Evolutionary conservation across 129 eudicot species (phyloP), one percentile per base, ranked within the genome.

Genomic region (Artemisia annua): DNA sequence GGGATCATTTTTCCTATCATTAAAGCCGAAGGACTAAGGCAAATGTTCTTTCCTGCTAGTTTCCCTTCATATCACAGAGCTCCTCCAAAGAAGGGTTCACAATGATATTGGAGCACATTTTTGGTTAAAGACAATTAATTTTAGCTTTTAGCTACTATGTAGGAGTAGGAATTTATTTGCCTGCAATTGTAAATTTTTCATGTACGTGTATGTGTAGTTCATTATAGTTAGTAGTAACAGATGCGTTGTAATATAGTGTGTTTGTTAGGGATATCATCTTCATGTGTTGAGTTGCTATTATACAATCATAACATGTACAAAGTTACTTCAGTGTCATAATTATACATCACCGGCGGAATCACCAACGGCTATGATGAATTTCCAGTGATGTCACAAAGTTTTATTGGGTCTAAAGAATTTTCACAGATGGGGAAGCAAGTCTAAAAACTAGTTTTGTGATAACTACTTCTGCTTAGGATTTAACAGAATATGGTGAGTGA

Each of bases 1-100:
- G 90, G 86, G 19, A 88, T 88, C 52, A 85, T 88, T 2, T 80
- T 84, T 68, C 92, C 92, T 12, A 87, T 87, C 11, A 84, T 84
- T 26, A 81, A 82, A 69, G 92, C 85, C 1, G 90, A 88, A 83
- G 95, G 95, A 69, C 80, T 80, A n/a, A 80, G 95, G 84, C 88
- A 88, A 78, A 83, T 84, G 88, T 88, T 88, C 68, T 85, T 88
- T 63, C 95, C 90, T 20, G 89, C 89, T 62, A 85, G 81, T 56
- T 22, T 82, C 51, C 89, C 84, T 32, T 86, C 89, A 20, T 85
- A 82, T 72, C 80, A 85, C 28, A 78, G 83, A 54, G 76, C 79
- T 69, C 82, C 81, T 67, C 78, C 67, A 11, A 70, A 63, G 24
- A 78, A 78, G 70, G 64, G 48, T 69, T 77, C 48, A 30, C 55